Base-by-base conservation (phyloP, 768 basidiomycete species). In the Boletus rufocinnamomeus region DNA sequence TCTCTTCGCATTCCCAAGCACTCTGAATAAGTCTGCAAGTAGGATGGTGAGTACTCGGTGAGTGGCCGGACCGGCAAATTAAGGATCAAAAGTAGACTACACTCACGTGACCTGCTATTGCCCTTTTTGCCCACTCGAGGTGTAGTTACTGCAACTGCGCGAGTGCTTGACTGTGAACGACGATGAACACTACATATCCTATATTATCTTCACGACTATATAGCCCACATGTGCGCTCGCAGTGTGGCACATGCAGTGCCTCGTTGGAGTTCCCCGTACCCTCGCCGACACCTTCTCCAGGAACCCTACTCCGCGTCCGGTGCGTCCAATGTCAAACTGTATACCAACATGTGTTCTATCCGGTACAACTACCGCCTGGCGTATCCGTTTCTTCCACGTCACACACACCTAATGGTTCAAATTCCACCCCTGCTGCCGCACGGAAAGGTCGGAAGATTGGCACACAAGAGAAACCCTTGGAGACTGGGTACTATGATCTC, bases 401-500 rank as follows among this genome's bases (percentile, higher is more conserved):
- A 63, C 61, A 68, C 11, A 57, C 66, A 34, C 55, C 45, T 5
- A 69, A 61, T 30, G 67, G 67, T 25, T 54, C 66, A 25, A 63
- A 54, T 58, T 68, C 64, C 54, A 60, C 38, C 38, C 62, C 44
- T 67, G 17, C 47, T 10, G 52, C 40, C 32, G 4, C 44, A 17
- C 70, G 82, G 50, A 87, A 82, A 69, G 82, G 85, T 11, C 77
- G 93, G 59, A 92, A 90, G 79, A 92, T 93, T 61, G 93, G 93
- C 1, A 91, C 93, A 19, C 91, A 95, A 71, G 91, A 93, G 60
- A 81, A 85, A 54, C 94, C 93, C 7, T 76, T 96, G 38, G 93
- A 96, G 68, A 94, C 89, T 1, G 87, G 82, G n/a, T 95, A 95
- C 74, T 96, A 95, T 66, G 93, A 96, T 69, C 80, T 91, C 23